These are phyloP conservation scores for Candida quercuum DNA, from an alignment of 805 yeast genomes.

Conservation along the genomic window DNA sequence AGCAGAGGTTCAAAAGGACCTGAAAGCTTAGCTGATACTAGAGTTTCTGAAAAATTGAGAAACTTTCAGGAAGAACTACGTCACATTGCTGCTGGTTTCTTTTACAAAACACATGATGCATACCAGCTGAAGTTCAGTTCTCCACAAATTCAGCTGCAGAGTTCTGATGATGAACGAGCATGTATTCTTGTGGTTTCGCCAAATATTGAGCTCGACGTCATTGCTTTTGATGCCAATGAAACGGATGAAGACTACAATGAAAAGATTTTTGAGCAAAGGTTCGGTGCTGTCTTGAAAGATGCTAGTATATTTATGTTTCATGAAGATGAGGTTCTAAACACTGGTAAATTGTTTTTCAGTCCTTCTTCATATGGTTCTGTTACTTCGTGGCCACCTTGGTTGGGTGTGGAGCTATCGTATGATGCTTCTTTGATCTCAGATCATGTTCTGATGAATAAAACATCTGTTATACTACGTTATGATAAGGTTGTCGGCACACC, in stretches of 20 bases:
- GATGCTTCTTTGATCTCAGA: conserved; percentile 42
- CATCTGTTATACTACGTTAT: conserved; percentile 56
- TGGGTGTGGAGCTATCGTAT: conserved; percentile 66
- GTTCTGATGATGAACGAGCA: conserved; percentile 45
- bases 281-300: conserved; percentile 59
- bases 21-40: conserved; percentile 9
- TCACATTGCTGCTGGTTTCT: conserved; percentile 31
- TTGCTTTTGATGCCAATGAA: conserved; percentile 52
- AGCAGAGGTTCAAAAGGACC: background rate
- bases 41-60: conserved; percentile 28
- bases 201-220: conserved; percentile 57
- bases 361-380: conserved; percentile 56
- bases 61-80: conserved; percentile 48
- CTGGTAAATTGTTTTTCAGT: conserved; percentile 40
- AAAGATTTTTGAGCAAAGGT: conserved; percentile 55
- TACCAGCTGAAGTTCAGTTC: conserved; percentile 63
- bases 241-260: conserved; percentile 38
- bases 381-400: conserved; percentile 84
- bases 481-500: conserved; percentile 48
- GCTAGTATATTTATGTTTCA: conserved; percentile 70
- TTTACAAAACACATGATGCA: conserved; percentile 41
- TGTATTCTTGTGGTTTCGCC: conserved; percentile 73
- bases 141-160: conserved; percentile 76
- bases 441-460: conserved; percentile 54
- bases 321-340: conserved; percentile 38